Conservation (phyloP, 2,329 filamentous ascomycete genomes). For the Calonectria leucothoes region DNA sequence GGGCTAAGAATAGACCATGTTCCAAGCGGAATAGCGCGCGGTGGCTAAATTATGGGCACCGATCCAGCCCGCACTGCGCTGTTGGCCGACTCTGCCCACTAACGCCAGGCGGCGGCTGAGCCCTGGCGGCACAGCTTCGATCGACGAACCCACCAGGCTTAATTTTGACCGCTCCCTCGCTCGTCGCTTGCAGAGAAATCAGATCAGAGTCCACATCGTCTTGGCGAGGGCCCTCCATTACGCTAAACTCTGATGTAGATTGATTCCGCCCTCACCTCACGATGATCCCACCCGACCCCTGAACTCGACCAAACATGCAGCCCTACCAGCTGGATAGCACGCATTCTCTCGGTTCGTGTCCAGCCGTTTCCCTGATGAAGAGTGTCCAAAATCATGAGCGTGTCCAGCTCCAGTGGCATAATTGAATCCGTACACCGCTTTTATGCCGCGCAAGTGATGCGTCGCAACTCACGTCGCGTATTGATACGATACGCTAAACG, state of each 20-base stretch:
- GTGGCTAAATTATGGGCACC: not conserved
- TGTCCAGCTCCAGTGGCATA: not conserved
- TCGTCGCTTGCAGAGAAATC: not conserved
- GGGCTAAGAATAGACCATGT: not conserved
- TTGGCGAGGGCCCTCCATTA: not conserved
- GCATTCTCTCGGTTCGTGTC: not conserved
- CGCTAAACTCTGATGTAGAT: not conserved
- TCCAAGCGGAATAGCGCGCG: not conserved
- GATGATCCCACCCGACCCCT: not conserved
- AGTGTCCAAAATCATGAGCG: not conserved
- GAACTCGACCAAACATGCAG: not conserved
- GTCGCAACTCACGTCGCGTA: not conserved
- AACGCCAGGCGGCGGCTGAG: not conserved
- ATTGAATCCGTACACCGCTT: not conserved
- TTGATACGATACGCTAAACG: not conserved
- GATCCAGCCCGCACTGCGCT: not conserved
- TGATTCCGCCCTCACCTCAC: not conserved
- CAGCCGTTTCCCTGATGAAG: not conserved
- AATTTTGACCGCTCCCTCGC: not conserved
- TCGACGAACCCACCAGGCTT: not conserved
- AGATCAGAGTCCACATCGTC: not conserved
- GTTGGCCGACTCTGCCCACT: not conserved
- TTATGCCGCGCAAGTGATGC: not conserved
- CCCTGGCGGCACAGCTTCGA: not conserved
- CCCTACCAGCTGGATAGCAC: not conserved